phyloP scores from a whole-genome alignment of 768 basidiomycete species.

The Naganishia kalamii region DNA sequence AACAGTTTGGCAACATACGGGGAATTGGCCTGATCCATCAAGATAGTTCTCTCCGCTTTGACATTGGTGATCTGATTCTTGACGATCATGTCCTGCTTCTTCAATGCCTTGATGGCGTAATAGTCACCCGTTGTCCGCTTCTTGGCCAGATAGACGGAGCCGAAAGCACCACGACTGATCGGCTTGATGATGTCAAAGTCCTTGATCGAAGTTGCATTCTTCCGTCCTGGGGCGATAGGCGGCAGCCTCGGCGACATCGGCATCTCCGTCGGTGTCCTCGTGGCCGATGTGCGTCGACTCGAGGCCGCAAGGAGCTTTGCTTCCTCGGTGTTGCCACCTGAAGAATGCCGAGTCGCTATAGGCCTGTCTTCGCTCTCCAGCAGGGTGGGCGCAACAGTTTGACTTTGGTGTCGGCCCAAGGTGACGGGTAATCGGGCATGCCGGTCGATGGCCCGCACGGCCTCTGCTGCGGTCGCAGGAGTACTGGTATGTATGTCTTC shows the following conservation, averaged over 20 bases:
- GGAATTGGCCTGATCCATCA: conserved; percentile 98
- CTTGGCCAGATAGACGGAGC: conserved; percentile 95
- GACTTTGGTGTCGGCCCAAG: conserved; percentile 8
- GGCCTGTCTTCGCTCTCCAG: not conserved
- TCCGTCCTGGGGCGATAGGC: conserved; percentile 68
- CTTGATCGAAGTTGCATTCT: conserved; percentile 85
- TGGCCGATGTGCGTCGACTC: conserved; percentile 23
- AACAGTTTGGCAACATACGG: conserved; percentile 96
- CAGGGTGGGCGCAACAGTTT: not conserved
- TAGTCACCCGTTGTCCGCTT: conserved; percentile 98
- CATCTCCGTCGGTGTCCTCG: conserved; percentile 38
- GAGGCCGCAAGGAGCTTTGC: not conserved
- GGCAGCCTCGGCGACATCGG: conserved; percentile 84
- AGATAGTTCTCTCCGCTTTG: conserved; percentile 97
- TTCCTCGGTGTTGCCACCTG: not conserved
- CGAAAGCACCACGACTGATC: conserved; percentile 97
- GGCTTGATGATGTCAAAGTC: conserved; percentile 99
- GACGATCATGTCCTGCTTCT: conserved; percentile 99
- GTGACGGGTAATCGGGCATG: conserved; percentile 42
- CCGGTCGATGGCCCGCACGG: conserved; percentile 35
- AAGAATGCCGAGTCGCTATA: not conserved
- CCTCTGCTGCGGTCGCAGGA: not conserved
- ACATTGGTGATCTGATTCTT: conserved; percentile 99
- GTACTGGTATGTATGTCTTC: not conserved
- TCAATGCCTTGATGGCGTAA: conserved; percentile 98